A percentile compares a stretch with the other conserved stretches of the same genome.
Conservation (phyloP, 2,329 filamentous ascomycete genomes). For the Rhynchosporium agropyri region DNA sequence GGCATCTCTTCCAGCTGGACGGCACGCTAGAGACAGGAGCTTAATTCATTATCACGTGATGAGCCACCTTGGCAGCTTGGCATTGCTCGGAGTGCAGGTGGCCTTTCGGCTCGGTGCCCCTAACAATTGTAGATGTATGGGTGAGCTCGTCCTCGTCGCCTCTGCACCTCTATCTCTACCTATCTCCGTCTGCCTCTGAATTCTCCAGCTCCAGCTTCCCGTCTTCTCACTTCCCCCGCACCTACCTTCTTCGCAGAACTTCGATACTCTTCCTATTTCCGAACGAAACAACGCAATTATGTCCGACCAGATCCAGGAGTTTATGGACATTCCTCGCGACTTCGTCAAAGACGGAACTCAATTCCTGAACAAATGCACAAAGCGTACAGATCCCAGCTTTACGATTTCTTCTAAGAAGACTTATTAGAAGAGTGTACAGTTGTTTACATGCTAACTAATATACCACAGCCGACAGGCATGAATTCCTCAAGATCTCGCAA, state of each 20-base stretch:
- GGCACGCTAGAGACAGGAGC: too few relatives aligned
- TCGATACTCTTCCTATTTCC: constrained; percentile 4
- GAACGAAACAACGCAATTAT: constrained; percentile 40
- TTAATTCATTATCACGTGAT: too few relatives aligned
- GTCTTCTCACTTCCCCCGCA: too few relatives aligned
- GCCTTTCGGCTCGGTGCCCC: not conserved
- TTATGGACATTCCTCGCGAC: constrained; percentile 56
- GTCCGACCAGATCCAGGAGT: constrained; percentile 60
- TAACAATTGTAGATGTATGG: not conserved
- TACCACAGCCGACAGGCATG: constrained; percentile 43
- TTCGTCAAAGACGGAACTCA: constrained; percentile 50
- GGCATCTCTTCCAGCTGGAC: too few relatives aligned
- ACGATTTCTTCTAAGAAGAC: not conserved
- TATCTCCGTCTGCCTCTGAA: not conserved
- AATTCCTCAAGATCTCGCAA: constrained; percentile 52
- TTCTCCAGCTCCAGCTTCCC: not conserved
- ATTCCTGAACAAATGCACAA: constrained; percentile 49
- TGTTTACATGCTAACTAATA: constrained; percentile 24
- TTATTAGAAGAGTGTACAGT: not conserved
- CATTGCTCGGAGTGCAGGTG: not conserved
- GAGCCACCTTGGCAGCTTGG: not conserved
- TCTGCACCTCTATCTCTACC: not conserved
- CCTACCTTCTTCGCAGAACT: not conserved
- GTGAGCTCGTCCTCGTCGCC: not conserved
- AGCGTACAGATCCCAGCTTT: constrained; percentile 42